Evolutionary conservation across 495 filamentous ascomycete species (phyloP).

Genomic region (Daldinia grandis): DNA sequence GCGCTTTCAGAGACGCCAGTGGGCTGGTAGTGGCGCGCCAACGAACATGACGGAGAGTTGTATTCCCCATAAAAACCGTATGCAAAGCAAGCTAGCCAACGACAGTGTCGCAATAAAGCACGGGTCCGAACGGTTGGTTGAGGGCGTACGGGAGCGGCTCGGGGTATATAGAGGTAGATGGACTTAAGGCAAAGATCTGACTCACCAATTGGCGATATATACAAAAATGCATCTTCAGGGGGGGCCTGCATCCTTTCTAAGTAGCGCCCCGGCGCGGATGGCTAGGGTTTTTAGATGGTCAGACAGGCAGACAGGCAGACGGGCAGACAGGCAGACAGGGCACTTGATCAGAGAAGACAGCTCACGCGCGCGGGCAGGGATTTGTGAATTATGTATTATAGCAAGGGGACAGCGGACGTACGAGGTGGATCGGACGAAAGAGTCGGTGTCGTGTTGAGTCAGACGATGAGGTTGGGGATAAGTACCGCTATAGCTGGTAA

Average conservation of each 20-base stretch:
- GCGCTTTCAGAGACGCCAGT: constrained; percentile 34
- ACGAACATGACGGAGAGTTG: constrained; percentile 31
- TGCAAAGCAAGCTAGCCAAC: constrained; percentile 51
- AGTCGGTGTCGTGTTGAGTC: constrained; percentile 44
- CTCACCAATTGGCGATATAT: constrained; percentile 62
- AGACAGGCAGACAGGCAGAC: constrained; percentile 8
- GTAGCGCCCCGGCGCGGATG: constrained; percentile 26
- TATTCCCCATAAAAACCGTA: constrained; percentile 42
- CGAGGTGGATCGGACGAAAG: constrained; percentile 28
- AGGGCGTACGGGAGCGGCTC: constrained; percentile 28
- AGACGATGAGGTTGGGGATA: constrained; percentile 23
- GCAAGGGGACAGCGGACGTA: constrained; percentile 19
- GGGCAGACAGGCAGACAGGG: constrained; percentile 5
- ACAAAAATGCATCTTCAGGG: constrained; percentile 56
- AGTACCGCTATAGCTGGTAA: not conserved
- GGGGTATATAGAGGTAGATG: constrained; percentile 31
- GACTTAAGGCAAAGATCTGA: constrained; percentile 42
- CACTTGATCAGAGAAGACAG: constrained; percentile 22
- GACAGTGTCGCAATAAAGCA: constrained; percentile 47
- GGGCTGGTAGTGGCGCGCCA: constrained; percentile 41
- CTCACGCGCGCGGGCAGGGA: constrained; percentile 32
- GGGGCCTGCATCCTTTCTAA: constrained; percentile 50
- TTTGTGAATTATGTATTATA: not conserved
- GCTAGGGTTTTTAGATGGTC: constrained; percentile 33
- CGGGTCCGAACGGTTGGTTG: constrained; percentile 58